phyloP scores from a whole-genome alignment of 768 basidiomycete species.

The Mycena rosella region DNA sequence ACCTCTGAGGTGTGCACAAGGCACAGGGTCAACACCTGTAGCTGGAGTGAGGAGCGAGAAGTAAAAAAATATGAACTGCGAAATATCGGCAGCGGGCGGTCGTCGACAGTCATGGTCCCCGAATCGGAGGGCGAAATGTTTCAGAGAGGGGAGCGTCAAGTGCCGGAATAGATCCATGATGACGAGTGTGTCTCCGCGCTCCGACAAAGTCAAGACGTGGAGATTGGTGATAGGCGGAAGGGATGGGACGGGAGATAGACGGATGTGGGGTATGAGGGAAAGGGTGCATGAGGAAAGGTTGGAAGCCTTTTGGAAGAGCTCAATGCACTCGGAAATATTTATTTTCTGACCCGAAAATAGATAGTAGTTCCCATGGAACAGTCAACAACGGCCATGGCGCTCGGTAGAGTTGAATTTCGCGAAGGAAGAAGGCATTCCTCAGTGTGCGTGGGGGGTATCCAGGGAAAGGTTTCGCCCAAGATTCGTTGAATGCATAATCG shows the following conservation, averaged over 20 bases:
- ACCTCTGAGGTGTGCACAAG: not conserved
- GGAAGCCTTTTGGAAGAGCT: conserved; percentile 11
- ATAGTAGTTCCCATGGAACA: conserved; percentile 13
- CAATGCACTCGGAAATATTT: conserved; percentile 4
- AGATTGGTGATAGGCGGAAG: conserved; percentile 15
- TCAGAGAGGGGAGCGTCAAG: conserved; percentile 7
- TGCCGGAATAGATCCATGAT: conserved; percentile 5
- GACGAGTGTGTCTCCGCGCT: conserved; percentile 1
- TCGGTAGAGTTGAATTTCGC: not conserved
- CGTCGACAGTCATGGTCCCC: not conserved
- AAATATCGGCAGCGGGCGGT: not conserved
- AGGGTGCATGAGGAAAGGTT: not conserved
- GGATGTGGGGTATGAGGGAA: not conserved
- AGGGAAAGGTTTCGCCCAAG: too few species aligned
- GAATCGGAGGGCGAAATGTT: not conserved
- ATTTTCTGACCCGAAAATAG: conserved; percentile 16
- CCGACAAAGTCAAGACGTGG: not conserved
- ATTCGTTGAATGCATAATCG: too few species aligned
- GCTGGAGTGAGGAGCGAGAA: conserved; percentile 12
- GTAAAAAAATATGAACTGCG: not conserved
- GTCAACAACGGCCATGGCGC: conserved; percentile 1
- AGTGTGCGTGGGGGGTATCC: too few species aligned
- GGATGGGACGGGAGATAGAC: not conserved
- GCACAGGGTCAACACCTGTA: conserved; percentile 16
- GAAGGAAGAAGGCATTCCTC: too few species aligned